A percentile compares a stretch with the other conserved stretches of the same genome.
Evolutionary conservation across 1,139 yeast genomes (phyloP).

Genomic region (Meyerozyma smithsonii): DNA sequence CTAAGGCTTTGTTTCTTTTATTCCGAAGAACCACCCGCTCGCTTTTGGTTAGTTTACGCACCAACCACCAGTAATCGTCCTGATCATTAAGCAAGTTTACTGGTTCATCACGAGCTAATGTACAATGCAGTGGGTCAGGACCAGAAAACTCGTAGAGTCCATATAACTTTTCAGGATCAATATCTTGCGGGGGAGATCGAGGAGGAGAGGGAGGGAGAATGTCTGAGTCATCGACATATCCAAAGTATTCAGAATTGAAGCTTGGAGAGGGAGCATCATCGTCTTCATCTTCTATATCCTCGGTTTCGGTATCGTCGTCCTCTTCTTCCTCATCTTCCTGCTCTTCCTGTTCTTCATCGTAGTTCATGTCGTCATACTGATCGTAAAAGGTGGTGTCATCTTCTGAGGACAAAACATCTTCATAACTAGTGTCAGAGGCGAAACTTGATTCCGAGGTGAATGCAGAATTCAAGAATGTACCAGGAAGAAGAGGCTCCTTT

Average conservation of each 20-base stretch:
- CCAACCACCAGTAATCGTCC: conserved; percentile 97
- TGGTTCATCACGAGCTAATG: conserved; percentile 74
- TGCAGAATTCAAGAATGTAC: background rate
- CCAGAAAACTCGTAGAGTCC: conserved; percentile 87
- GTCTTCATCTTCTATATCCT: conserved; percentile 2
- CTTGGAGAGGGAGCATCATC: background rate
- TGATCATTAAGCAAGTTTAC: conserved; percentile 79
- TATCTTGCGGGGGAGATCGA: conserved; percentile 73
- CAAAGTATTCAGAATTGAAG: conserved; percentile 4
- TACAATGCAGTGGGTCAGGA: conserved; percentile 91
- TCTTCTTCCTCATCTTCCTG: conserved; percentile 8
- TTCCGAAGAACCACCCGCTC: conserved; percentile 22
- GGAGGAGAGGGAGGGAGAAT: conserved; percentile 61
- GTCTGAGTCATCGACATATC: conserved; percentile 12
- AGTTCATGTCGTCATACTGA: conserved; percentile 11
- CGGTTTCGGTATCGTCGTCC: conserved; percentile 11
- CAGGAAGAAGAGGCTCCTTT: background rate
- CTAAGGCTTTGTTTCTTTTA: conserved; percentile 3
- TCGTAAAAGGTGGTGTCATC: conserved; percentile 8
- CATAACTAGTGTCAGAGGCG: conserved; percentile 5
- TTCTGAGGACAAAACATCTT: conserved; percentile 5
- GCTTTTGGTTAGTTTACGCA: conserved; percentile 51
- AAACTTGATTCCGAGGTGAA: conserved; percentile 3
- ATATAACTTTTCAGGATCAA: conserved; percentile 79
- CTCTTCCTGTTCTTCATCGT: conserved; percentile 12